Percentiles rank a stretch among this genome's conserved stretches.
Evolutionary conservation across 257 asterid genomes (phyloP).

Genomic region (Fraxinus pennsylvanica): DNA sequence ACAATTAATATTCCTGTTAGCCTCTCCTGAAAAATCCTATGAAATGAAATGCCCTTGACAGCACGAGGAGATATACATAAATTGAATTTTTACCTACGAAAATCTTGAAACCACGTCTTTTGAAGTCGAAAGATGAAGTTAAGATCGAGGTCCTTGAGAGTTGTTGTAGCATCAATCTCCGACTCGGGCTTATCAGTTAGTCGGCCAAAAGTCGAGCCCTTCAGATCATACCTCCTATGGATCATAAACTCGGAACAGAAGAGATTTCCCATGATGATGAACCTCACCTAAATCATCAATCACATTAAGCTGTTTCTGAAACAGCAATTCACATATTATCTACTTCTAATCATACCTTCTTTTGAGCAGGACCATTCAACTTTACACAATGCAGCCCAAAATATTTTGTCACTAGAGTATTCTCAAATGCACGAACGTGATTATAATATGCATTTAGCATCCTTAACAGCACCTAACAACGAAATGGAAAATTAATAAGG

Average conservation of each 20-base stretch:
- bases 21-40: not conserved
- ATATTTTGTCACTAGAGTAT: conserved; percentile 63
- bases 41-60: not conserved
- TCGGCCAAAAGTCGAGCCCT: conserved; percentile 91
- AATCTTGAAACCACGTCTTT: conserved; percentile 85
- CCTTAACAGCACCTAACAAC: conserved; percentile 58
- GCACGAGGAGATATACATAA: not conserved
- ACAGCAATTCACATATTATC: not conserved
- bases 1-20: not conserved
- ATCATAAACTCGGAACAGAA: conserved; percentile 73
- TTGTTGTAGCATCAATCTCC: conserved; percentile 82
- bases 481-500: not conserved
- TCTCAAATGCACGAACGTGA: conserved; percentile 60
- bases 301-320: conserved; percentile 11
- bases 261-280: conserved; percentile 86
- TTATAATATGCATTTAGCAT: conserved; percentile 66
- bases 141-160: conserved; percentile 92
- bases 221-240: conserved; percentile 76
- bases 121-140: conserved; percentile 76
- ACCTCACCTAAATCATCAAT: conserved; percentile 57
- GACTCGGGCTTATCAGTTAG: conserved; percentile 84
- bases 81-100: conserved; percentile 47
- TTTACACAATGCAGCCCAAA: conserved; percentile 68
- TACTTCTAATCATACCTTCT: conserved; percentile 57
- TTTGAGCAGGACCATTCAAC: conserved; percentile 58